Evolutionary conservation across 441 rosid species (phyloP), one percentile per base, ranked within the genome.

Genomic region (Erysimum pusillum): DNA sequence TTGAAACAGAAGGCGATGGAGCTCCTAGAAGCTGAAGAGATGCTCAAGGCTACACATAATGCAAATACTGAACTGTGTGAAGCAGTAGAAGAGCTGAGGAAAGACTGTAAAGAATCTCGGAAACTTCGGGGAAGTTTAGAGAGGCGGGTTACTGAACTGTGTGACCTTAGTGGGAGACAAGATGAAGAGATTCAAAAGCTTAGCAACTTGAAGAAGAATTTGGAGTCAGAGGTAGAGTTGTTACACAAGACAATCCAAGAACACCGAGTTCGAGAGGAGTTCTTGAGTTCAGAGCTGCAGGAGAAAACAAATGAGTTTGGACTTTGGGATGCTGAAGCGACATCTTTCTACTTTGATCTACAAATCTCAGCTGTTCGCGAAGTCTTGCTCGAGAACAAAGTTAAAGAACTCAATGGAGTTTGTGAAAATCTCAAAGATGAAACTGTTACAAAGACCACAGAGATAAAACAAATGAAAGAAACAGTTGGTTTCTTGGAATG

Each of bases 271-370:
- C 79, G 85, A 77, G 96, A 89, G 79, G 88, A 87, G 84, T 85
- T 79, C 71, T 73, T 90, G 83, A 84, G 84, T 79, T 84, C 82
- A 3, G 93, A 88, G 81, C 83, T 90, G 73, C 93, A 83, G 69
- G 90, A 90, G 85, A 86, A 80, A 79, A 80, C 81, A 79, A 86
- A 86, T 71, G 93, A 90, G 78, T 88, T 87, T 73, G 96, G 86
- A 79, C 84, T 88, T 18, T 90, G 96, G 96, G 93, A 90, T 69
- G 86, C 85, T 32, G 96, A 90, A 79, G 96, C 96, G 73, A 75
- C 93, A 22, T 80, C 91, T 7, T 90, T 90, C 81, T 88, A 85
- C 82, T 90, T 90, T 48, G 93, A 90, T 82, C 75, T 90, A 75
- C 96, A 90, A 75, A 83, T 86, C 69, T 90, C 93, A 62, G 81